Evolutionary conservation across 306 rosid species (phyloP), one percentile per base, ranked within the genome.

Genomic region (Prunus campanulata): DNA sequence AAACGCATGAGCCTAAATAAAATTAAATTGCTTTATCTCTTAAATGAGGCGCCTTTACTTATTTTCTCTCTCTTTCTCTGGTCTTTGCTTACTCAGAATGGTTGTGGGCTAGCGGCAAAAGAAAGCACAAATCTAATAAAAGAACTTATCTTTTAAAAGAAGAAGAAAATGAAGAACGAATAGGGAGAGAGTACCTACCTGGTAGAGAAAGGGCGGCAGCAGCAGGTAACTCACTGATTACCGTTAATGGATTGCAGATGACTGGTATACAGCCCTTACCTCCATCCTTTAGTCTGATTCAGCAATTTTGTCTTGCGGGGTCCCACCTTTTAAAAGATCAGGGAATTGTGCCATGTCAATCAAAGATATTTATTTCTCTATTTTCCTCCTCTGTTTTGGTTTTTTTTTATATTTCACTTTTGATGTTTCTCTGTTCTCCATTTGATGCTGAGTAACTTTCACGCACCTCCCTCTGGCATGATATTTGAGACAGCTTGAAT

Each of bases 211-310:
- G 66, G 27, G 42, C 4, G 3, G 25, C 49, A 64, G 47, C 69
- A 16, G 67, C 39, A 62, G 15, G 48, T 18, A 18, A 64, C 48
- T 64, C 13, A 9, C 46, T n/a, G 69, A 64, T 64, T 8, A 44
- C 25, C 19, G 57, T 73, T 46, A 57, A 46, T 59, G 77, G 77
- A 59, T 73, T 73, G 77, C 57, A 59, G 77, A 73, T 44, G 68
- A 73, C 57, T 73, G 77, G 68, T 25, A 18, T 22, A 24, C 68
- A 73, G 56, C 56, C 19, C 68, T 72, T 20, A 52, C 46, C 54
- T 20, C 66, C 12, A 39, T 11, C 48, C 50, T 6, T 15, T 29
- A 2, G 22, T 20, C 52, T 55, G 66, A 14, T 55, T 20, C 56
- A 42, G 56, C 11, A 44, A 24, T 59, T 25, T 73, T 32, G 27